These are phyloP conservation scores for Boletus edulis DNA, from an alignment of 768 basidiomycete species.

Conservation along the genomic window DNA sequence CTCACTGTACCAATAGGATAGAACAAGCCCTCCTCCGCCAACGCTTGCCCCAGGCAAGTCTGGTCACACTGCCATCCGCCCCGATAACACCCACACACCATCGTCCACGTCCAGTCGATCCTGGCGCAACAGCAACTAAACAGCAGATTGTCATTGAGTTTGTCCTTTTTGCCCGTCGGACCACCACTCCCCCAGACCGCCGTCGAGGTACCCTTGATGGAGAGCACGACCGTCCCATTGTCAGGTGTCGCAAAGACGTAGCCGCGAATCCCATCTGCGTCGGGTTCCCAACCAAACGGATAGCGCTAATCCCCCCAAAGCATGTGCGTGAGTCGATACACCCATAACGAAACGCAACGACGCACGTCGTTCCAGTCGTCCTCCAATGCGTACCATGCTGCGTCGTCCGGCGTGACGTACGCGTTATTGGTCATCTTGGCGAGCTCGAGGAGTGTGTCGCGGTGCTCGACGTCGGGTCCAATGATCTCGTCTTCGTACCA, in stretches of 20 bases:
- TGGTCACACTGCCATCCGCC: slow-evolving; percentile 80
- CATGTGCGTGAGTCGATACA: background rate
- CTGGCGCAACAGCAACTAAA: slow-evolving; percentile 95
- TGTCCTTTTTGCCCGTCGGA: slow-evolving; percentile 88
- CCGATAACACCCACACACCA: slow-evolving; percentile 87
- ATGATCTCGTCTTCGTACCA: slow-evolving; percentile 79
- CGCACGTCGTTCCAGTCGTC: slow-evolving; percentile 60
- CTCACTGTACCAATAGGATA: slow-evolving; percentile 87
- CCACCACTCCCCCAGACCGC: slow-evolving; percentile 71
- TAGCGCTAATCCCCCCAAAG: slow-evolving; percentile 27
- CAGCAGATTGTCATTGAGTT: slow-evolving; percentile 87
- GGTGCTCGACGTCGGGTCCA: slow-evolving; percentile 73
- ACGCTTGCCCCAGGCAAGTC: slow-evolving; percentile 70
- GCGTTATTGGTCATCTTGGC: slow-evolving; percentile 98
- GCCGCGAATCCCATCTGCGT: slow-evolving; percentile 84
- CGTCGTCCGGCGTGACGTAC: slow-evolving; percentile 62
- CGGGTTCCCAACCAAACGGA: slow-evolving; percentile 92
- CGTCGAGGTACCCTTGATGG: slow-evolving; percentile 94
- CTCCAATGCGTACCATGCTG: slow-evolving; percentile 75
- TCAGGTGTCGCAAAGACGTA: slow-evolving; percentile 85
- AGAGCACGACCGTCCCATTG: slow-evolving; percentile 81
- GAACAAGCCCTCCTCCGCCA: slow-evolving; percentile 80
- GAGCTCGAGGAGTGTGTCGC: slow-evolving; percentile 73
- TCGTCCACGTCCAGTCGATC: slow-evolving; percentile 90
- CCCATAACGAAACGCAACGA: background rate